These are phyloP conservation scores for Daedalea quercina DNA, from an alignment of 768 basidiomycete genomes.

Conservation along the genomic window DNA sequence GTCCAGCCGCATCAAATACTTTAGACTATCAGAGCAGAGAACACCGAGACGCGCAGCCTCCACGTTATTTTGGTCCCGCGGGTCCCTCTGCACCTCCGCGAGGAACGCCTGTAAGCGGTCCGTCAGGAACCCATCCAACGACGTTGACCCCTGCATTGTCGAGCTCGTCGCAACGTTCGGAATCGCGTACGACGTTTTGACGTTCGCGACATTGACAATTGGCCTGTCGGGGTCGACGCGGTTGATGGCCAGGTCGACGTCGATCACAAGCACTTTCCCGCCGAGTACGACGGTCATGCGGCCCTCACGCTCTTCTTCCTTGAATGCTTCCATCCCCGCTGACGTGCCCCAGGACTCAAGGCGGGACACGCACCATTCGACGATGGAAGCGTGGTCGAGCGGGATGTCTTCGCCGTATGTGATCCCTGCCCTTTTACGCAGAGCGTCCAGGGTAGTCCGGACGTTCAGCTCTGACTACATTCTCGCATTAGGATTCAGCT, in stretches of 20 bases:
- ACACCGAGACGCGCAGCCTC: conserved; percentile 45
- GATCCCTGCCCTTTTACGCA: conserved; percentile 40
- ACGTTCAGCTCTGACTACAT: conserved; percentile 47
- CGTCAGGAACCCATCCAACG: conserved; percentile 58
- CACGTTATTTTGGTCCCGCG: conserved; percentile 41
- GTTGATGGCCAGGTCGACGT: conserved; percentile 57
- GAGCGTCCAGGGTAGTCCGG: conserved; percentile 39
- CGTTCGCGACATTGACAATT: conserved; percentile 39
- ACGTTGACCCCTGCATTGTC: conserved; percentile 40
- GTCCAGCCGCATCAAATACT: conserved; percentile 70
- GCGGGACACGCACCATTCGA: conserved; percentile 52
- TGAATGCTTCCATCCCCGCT: conserved; percentile 72
- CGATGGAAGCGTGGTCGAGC: conserved; percentile 34
- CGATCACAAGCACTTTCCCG: conserved; percentile 76
- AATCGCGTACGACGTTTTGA: conserved; percentile 72
- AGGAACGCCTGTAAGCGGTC: conserved; percentile 52
- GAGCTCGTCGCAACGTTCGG: conserved; percentile 30
- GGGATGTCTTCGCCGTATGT: conserved; percentile 63
- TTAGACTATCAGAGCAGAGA: conserved; percentile 47
- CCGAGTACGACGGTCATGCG: conserved; percentile 56
- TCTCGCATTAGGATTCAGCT: not conserved
- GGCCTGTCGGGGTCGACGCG: conserved; percentile 30
- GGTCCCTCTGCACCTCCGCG: conserved; percentile 50
- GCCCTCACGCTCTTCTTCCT: conserved; percentile 44
- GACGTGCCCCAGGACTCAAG: conserved; percentile 56